These are phyloP conservation scores for Eragrostis curvula DNA, from an alignment of 176 grass and related monocot species.

Conservation along the genomic window DNA sequence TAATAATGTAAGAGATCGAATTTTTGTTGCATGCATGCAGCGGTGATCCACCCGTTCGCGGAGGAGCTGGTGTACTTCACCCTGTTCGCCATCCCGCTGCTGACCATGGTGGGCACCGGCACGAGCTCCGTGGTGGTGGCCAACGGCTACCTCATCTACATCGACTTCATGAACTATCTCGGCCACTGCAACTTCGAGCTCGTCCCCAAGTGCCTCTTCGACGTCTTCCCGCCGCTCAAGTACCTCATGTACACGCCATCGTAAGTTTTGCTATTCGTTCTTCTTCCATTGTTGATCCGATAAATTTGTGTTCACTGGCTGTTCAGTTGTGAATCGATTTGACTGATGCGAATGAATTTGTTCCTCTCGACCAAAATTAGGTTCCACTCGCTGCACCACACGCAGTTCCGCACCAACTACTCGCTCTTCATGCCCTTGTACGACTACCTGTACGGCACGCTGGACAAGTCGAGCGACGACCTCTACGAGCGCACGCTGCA, in stretches of 20 bases:
- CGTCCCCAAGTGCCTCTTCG: conserved; percentile 64
- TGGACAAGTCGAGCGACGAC: conserved; percentile 65
- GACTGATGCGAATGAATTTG: too few relatives aligned
- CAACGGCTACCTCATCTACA: conserved; percentile 60
- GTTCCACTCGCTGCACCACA: conserved; percentile 83
- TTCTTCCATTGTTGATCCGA: too few relatives aligned
- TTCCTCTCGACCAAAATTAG: not conserved
- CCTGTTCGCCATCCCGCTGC: conserved; percentile 74
- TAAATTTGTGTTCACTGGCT: not conserved
- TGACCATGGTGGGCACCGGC: conserved; percentile 36
- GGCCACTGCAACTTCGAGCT: conserved; percentile 97
- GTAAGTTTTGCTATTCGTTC: conserved; percentile 40
- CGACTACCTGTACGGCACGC: conserved; percentile 66
- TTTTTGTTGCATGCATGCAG: conserved; percentile 5
- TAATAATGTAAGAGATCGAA: too few relatives aligned
- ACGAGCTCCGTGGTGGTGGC: conserved; percentile 32
- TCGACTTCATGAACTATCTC: conserved; percentile 97
- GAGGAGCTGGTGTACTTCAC: conserved; percentile 75
- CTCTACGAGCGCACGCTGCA: conserved; percentile 55
- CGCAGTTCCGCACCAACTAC: conserved; percentile 77
- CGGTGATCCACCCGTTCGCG: conserved; percentile 88
- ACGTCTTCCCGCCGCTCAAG: conserved; percentile 73
- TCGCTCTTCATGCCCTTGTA: conserved; percentile 83
- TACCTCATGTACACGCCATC: conserved; percentile 97
- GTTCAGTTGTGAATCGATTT: too few relatives aligned